Base-by-base conservation (phyloP, 2,329 filamentous ascomycete genomes). In the Cryphonectria carpinicola region DNA sequence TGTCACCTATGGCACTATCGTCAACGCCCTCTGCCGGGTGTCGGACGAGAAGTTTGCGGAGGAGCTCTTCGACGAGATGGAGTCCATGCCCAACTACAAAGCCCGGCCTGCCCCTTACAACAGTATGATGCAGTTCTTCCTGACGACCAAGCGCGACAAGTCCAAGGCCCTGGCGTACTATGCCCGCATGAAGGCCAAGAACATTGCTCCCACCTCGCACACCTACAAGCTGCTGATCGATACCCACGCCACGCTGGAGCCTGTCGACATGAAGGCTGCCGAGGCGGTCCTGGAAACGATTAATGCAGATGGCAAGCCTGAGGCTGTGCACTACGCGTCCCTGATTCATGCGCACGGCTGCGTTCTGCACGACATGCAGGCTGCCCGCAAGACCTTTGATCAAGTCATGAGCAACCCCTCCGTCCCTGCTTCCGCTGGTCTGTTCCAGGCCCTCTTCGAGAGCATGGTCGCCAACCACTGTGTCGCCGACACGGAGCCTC, bases 51-150 rank as follows among this genome's bases (percentile, higher is more conserved):
- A 95, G 79, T 97, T 98, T 79, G 96, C 96, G 39, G 96, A 98
- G 79, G 94, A 98, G 82, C 89, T 98, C 76, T 99, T 99, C 78
- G 94, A 98, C 78, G 96, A 99, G 84, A 99, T 99, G 96, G 96
- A 99, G 84, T 90, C 92, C 63, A 97, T 97, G 92, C 92, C 94
- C 70, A 99, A 99, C 85, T 99, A 99, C 88, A 98, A 98, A 86
- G 94, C 96, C 56, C 92, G 96, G 13, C 95, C 96, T 37, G 96
- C 96, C 35, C 96, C 96, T 0, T 99, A 99, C 87, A 98, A 99
- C 86, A 97, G 94, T 82, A 93, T 99, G 90, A 99, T 99, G 90
- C 96, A 99, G 80, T 98, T 97, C 84, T 99, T 98, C 88, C 86
- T 98, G 75, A 97, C 93, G 70, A 98, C 95, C 69, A 98, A 98